These are phyloP conservation scores for Trifolium pratense DNA, from an alignment of 306 rosid species.

Conservation along the genomic window DNA sequence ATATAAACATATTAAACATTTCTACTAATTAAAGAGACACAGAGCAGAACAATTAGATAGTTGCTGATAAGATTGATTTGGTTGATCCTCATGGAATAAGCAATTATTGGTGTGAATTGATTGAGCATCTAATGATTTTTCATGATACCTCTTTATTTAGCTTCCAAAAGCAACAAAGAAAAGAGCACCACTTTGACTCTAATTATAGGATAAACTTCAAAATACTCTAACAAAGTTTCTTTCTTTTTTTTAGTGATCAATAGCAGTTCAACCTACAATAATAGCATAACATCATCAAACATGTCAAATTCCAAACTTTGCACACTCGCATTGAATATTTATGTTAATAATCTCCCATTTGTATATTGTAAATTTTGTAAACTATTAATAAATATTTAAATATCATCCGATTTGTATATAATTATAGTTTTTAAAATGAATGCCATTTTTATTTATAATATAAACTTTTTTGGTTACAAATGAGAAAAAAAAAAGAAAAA, in stretches of 20 bases:
- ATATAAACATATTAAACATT: background rate
- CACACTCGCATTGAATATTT: background rate
- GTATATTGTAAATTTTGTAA: background rate
- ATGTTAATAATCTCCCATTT: background rate
- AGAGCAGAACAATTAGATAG: background rate
- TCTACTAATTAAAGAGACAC: background rate
- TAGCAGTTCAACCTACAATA: background rate
- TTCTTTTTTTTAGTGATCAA: background rate
- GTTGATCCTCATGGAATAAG: constrained; percentile 11
- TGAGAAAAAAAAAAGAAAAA: too few species aligned
- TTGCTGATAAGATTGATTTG: constrained; percentile 5
- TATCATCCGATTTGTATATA: too few species aligned
- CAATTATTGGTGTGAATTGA: constrained; percentile 19
- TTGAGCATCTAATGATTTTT: constrained; percentile 22
- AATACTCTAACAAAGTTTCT: background rate
- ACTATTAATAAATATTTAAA: background rate
- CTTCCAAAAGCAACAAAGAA: constrained; percentile 24
- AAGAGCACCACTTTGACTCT: background rate
- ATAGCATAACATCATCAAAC: too few species aligned
- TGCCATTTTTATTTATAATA: too few species aligned
- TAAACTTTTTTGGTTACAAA: too few species aligned
- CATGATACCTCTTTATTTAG: background rate
- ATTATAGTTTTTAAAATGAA: too few species aligned
- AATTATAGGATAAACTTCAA: constrained; percentile 7
- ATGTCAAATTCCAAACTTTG: background rate